phyloP scores from a whole-genome alignment of 1,284 basidiomycete species.

The Cutaneotrichosporon cutaneum region DNA sequence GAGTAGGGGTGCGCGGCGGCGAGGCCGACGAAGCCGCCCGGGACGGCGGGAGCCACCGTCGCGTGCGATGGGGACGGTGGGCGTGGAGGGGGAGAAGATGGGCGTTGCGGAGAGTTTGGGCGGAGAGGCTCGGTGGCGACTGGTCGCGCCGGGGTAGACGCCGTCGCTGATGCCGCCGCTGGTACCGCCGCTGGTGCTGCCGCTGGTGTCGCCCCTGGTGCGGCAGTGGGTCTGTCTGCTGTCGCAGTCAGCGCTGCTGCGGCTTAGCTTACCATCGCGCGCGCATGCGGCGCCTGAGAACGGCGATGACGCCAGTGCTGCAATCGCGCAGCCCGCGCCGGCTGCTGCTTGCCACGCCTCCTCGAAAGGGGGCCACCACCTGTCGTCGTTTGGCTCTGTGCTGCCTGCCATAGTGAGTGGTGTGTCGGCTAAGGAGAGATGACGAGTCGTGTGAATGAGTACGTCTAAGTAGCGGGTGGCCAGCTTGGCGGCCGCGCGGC shows the following conservation, averaged over 20 bases:
- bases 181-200: not conserved
- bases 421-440: not conserved
- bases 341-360: not conserved
- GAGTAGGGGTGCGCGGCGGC: constrained; percentile 22
- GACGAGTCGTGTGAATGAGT: no score
- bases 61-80: not conserved
- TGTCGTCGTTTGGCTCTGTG: not conserved
- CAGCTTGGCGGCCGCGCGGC: not conserved
- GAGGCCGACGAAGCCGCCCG: constrained; percentile 6
- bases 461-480: no score
- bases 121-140: not conserved
- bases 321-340: not conserved
- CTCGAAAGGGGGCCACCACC: not conserved
- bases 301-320: not conserved
- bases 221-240: not conserved
- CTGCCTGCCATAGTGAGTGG: not conserved
- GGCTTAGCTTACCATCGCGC: not conserved
- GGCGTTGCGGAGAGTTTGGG: no score
- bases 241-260: not conserved
- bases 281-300: not conserved
- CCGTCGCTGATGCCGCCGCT: no score
- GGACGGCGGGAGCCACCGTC: constrained; percentile 6
- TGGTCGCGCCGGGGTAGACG: not conserved
- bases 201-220: not conserved
- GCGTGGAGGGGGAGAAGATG: not conserved